Conservation (phyloP, 768 basidiomycete genomes). For the Xerocomus brunneocitrinus region DNA sequence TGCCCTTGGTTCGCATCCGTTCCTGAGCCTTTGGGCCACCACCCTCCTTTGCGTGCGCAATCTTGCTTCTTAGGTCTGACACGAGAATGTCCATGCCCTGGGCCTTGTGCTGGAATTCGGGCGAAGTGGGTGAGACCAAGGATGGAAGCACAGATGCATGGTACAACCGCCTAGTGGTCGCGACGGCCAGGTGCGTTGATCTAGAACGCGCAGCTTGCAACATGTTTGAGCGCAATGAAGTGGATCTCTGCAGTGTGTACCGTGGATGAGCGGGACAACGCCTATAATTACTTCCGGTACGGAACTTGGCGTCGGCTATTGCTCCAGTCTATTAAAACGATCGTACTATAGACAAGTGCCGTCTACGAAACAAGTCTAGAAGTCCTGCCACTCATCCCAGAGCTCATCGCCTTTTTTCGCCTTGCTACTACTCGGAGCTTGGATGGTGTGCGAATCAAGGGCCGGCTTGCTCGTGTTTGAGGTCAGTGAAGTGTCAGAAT, state of each 20-base stretch:
- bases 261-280: background rate
- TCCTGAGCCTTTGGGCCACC: slow-evolving; percentile 73
- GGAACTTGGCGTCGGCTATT: slow-evolving; percentile 21
- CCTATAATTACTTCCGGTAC: slow-evolving; percentile 6
- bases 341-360: background rate
- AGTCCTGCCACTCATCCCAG: slow-evolving; percentile 83
- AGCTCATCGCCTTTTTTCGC: slow-evolving; percentile 42
- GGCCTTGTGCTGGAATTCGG: slow-evolving; percentile 66
- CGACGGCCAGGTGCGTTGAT: slow-evolving; percentile 4
- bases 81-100: slow-evolving; percentile 69
- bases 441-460: slow-evolving; percentile 2
- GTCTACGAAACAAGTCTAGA: slow-evolving; percentile 37
- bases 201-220: slow-evolving; percentile 16
- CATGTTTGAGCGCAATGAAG: slow-evolving; percentile 13
- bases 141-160: slow-evolving; percentile 76
- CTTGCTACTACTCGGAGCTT: slow-evolving; percentile 8
- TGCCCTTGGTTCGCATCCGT: slow-evolving; percentile 72
- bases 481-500: slow-evolving; percentile 17
- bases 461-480: slow-evolving; percentile 8
- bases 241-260: background rate
- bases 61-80: slow-evolving; percentile 55
- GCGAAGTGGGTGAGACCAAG: slow-evolving; percentile 59
- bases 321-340: slow-evolving; percentile 2
- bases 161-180: slow-evolving; percentile 37
- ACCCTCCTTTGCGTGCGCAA: slow-evolving; percentile 57